Evolutionary conservation across 2,329 filamentous ascomycete genomes (phyloP), one percentile per base, ranked within the genome.

Genomic region (Colletotrichum sp.): DNA sequence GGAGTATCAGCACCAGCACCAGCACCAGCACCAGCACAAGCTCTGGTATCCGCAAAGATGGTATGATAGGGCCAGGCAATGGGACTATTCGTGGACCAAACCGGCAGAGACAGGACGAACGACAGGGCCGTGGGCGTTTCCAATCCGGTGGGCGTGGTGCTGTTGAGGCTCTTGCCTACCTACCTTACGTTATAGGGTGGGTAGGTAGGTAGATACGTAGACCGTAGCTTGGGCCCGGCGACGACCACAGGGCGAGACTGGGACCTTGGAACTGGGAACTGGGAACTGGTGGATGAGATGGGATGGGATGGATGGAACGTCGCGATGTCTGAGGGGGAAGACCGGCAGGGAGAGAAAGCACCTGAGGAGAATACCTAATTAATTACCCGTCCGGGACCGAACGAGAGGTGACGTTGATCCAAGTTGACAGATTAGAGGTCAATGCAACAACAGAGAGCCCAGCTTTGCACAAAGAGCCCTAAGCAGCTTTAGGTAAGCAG

Each of bases 361-460:
- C 16, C 8, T 44, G 36, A 18, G 39, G 39, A 44, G 18, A 44
- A 44, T 44, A 44, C 36, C 36, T 49, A 15, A 21, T 30, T 8
- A 34, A 64, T 59, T 76, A 69, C 73, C 73, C 70, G 70, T 59
- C 70, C 74, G 74, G 74, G 74, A 76, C 74, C 74, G 70, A 76
- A 30, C 12, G 26, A 39, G 16, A 39, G n/a, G 32, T 65, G 26
- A 30, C 44, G 28, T 68, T 26, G 44, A 26, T 16, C 52, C 32
- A 52, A n/a, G 15, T n/a, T 30, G 39, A 44, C 39, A n/a, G 34
- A 36, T 36, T 36, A 36, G 39, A n/a, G 39, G 39, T 44, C 39
- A 44, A 44, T n/a, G 39, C 39, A 44, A n/a, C 39, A 44, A 44
- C 39, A 44, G 16, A 44, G 36, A 18, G 15, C 34, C 34, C 34